Percentiles rank a stretch among this genome's conserved stretches.
phyloP scores from a whole-genome alignment of 1,139 yeast species.

The Hemisphaericaspora lyxosophila region DNA sequence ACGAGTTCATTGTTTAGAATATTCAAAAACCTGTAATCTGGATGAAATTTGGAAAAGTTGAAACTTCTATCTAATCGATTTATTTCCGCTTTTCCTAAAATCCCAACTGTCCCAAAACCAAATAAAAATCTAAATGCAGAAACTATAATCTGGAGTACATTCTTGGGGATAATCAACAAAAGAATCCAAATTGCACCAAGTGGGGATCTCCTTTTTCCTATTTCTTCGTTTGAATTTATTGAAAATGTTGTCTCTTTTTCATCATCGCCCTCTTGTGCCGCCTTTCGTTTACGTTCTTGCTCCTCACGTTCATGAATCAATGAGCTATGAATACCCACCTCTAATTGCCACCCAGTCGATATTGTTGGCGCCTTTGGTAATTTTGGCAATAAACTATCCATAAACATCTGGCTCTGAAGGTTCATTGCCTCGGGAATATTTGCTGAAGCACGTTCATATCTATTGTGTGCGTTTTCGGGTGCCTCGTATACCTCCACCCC shows the following conservation, averaged over 20 bases:
- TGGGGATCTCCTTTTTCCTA: constrained; percentile 7
- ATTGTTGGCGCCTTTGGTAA: constrained; percentile 45
- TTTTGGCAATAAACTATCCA: constrained; percentile 37
- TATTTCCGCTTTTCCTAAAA: constrained; percentile 4
- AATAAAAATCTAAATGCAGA: constrained; percentile 36
- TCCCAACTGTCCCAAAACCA: constrained; percentile 20
- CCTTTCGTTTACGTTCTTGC: constrained; percentile 5
- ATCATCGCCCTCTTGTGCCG: constrained; percentile 6
- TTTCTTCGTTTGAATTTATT: background rate
- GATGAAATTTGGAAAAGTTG: constrained; percentile 20
- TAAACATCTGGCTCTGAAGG: constrained; percentile 34
- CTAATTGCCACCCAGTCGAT: constrained; percentile 43
- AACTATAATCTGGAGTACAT: constrained; percentile 33
- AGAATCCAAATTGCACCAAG: constrained; percentile 40
- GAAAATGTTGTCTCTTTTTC: constrained; percentile 2
- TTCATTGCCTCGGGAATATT: constrained; percentile 20
- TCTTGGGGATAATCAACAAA: constrained; percentile 46
- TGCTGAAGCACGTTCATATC: constrained; percentile 10
- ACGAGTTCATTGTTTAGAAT: constrained; percentile 5
- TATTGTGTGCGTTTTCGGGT: constrained; percentile 10
- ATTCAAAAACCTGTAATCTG: constrained; percentile 15
- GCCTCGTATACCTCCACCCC: constrained; percentile 19
- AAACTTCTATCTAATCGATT: constrained; percentile 29
- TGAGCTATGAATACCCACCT: constrained; percentile 46
- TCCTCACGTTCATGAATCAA: constrained; percentile 19